Evolutionary conservation across 2,329 filamentous ascomycete species (phyloP), one percentile per base, ranked within the genome.

Genomic region (Sclerotinia sclerotiorum): DNA sequence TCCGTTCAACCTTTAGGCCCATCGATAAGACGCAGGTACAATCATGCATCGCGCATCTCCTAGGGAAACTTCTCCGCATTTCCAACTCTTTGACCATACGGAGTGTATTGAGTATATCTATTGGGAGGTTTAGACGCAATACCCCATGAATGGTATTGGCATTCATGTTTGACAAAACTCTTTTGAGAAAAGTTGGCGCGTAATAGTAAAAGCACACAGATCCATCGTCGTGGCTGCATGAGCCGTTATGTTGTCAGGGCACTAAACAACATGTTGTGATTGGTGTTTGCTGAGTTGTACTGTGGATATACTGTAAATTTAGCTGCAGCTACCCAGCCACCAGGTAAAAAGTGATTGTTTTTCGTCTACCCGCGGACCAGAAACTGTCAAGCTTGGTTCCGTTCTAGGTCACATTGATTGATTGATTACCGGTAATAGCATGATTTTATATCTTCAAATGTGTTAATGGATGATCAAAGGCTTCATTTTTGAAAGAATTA

Each of bases 281-380:
- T 63, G 60, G 60, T 51, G 48, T 27, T 63, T 63, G 46, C 60
- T 27, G 29, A 5, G 17, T 13, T 51, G 48, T 51, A 39, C 10
- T 21, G 46, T 62, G 60, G 60, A 62, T 62, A 51, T 67, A 24
- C 55, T 52, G 44, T 57, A 49, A 61, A 67, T 32, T 29, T 32
- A 52, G 55, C 51, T 67, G 68, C 63, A 68, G 49, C 51, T 67
- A 35, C 42, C 67, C 60, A 66, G 64, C 64, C 65, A 62, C 63
- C 51, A 58, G 54, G 42, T 67, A 27, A 44, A 60, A 67, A 27
- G n/a, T 52, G 46, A 27, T 46, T 63, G 29, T 35, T 62, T 56
- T 57, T 58, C 56, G 52, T 69, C 64, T 61, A 64, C 64, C 63
- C 39, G 64, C 64, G 56, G 57, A 69, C 68, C 46, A 67, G 39